Evolutionary conservation across 768 basidiomycete species (phyloP), one percentile per base, ranked within the genome.

Genomic region (Termitomyces eurrhizus): DNA sequence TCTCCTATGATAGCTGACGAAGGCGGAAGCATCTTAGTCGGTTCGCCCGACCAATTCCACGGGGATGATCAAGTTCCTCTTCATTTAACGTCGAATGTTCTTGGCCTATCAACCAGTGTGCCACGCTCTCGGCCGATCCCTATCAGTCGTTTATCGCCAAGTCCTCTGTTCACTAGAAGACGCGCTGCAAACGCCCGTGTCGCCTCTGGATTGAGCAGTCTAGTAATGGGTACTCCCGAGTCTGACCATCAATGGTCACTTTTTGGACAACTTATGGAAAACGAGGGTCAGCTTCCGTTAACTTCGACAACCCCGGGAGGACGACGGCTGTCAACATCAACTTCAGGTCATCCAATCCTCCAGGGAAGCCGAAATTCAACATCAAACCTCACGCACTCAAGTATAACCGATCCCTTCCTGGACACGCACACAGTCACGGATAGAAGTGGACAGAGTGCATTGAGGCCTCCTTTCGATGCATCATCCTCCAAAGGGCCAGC

Each of bases 191-290:
- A 58, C 6, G 50, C 64, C 37, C 64, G 60, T 26, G 37, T 60
- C 18, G 42, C 54, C 53, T 62, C 72, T 59, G 57, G 62, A 62
- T 26, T 62, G 58, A 44, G 53, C 42, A 42, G 56, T 45, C 56
- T 62, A 49, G 66, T 41, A 60, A 63, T 61, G 1, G 29, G 26
- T 11, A 60, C 62, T 26, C 60, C 56, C 18, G 33, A 55, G 16
- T 66, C 69, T 14, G 69, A 74, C 7, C 71, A 71, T n/a, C 75
- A 80, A 74, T 90, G 89, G 89, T 75, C 86, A 0, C 72, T 90
- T 6, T 90, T 90, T 64, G 83, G 80, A 8, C 86, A 90, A 68
- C 69, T 88, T 44, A 88, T 90, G 86, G 83, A 88, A 67, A 84
- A 85, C 65, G 86, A 84, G 51, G 81, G 80, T 2, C 80, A 80